Percentiles rank a stretch among this genome's conserved stretches.
phyloP scores from a whole-genome alignment of 2,329 filamentous ascomycete genomes.

The Ceratocystis cubensis region DNA sequence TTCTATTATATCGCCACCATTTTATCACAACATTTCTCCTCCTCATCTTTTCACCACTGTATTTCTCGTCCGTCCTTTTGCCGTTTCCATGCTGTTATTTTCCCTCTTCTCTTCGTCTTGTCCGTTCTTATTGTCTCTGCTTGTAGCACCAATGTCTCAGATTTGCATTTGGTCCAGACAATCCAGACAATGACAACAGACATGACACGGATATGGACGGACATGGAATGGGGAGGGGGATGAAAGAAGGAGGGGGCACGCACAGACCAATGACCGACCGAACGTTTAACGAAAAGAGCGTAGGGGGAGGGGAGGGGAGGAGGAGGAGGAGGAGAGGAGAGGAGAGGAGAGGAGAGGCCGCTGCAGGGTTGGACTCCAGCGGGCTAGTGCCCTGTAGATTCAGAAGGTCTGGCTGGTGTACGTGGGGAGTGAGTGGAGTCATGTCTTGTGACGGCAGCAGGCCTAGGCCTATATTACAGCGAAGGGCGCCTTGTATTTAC shows the following conservation, averaged over 20 bases:
- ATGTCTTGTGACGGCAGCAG: too few species aligned
- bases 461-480: not conserved
- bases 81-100: not conserved
- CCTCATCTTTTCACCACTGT: not conserved
- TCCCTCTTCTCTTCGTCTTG: not conserved
- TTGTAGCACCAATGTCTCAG: constrained; percentile 8
- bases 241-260: not conserved
- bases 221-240: not conserved
- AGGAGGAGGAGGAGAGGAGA: not conserved
- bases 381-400: not conserved
- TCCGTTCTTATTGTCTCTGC: not conserved
- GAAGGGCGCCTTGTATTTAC: not conserved
- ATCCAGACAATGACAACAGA: constrained; percentile 8
- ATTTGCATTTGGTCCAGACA: constrained; percentile 5
- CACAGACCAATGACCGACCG: not conserved
- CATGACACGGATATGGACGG: constrained; percentile 9
- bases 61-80: not conserved
- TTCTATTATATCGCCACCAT: not conserved
- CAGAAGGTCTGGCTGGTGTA: not conserved
- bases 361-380: not conserved
- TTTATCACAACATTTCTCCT: not conserved
- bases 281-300: not conserved
- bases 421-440: too few species aligned
- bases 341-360: not conserved
- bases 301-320: not conserved